phyloP scores from a whole-genome alignment of 2,329 filamentous ascomycete species.

The Microdochium nivale region DNA sequence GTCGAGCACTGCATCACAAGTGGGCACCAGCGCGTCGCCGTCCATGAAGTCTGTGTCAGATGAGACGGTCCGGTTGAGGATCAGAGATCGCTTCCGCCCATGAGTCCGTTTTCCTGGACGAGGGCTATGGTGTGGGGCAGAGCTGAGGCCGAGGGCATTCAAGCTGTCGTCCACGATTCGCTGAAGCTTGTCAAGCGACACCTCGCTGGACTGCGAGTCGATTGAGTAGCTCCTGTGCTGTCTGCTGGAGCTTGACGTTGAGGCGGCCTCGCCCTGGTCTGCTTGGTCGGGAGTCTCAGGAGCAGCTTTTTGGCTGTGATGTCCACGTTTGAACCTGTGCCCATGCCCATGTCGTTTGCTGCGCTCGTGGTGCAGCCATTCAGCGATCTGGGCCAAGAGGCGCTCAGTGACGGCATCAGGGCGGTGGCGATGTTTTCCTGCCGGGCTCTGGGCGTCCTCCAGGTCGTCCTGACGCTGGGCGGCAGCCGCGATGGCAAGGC shows the following conservation, averaged over 20 bases:
- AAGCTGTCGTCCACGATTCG: conserved; percentile 66
- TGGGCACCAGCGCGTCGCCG: conserved; percentile 73
- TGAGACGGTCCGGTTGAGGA: conserved; percentile 44
- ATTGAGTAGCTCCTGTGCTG: conserved; percentile 42
- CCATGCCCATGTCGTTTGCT: conserved; percentile 37
- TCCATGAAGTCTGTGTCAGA: conserved; percentile 84
- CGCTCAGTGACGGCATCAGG: conserved; percentile 36
- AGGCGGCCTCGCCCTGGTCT: conserved; percentile 2
- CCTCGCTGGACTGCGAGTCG: conserved; percentile 57
- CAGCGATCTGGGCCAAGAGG: conserved; percentile 64
- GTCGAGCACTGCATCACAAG: conserved; percentile 76
- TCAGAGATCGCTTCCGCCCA: conserved; percentile 21
- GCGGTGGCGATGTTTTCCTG: conserved; percentile 22
- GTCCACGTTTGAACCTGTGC: conserved; percentile 6
- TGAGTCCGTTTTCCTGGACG: conserved; percentile 32
- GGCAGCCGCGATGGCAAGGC: conserved; percentile 14
- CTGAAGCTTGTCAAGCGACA: conserved; percentile 74
- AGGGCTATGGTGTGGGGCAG: conserved; percentile 33
- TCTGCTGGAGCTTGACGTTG: conserved; percentile 4
- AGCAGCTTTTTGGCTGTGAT: conserved; percentile 4
- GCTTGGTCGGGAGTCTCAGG: conserved; percentile 3
- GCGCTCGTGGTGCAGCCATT: conserved; percentile 80
- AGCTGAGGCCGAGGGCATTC: conserved; percentile 40
- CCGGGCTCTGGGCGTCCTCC: conserved; percentile 17
- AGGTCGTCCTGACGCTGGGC: conserved; percentile 11